Percentiles rank a stretch among this genome's conserved stretches.
These are phyloP conservation scores for Lactuca saligna DNA, from an alignment of 129 eudicot genomes.

Conservation along the genomic window DNA sequence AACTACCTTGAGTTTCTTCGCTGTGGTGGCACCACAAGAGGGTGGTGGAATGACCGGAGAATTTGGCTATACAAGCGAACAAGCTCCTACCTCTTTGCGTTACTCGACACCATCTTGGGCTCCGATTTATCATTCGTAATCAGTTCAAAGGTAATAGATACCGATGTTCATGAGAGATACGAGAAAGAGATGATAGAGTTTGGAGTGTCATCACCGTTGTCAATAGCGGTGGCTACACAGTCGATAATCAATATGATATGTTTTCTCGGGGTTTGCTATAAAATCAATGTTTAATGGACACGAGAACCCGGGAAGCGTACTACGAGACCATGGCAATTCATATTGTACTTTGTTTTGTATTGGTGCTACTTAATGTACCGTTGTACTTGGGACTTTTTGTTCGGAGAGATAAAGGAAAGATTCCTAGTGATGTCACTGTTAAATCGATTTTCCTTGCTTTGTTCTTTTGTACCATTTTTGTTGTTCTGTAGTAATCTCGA, in stretches of 20 bases:
- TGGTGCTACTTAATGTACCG: slow-evolving; percentile 61
- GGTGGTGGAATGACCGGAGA: slow-evolving; percentile 92
- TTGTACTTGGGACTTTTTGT: slow-evolving; percentile 54
- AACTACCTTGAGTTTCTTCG: slow-evolving; percentile 50
- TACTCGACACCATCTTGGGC: slow-evolving; percentile 53
- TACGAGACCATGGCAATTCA: slow-evolving; percentile 46
- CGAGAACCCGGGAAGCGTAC: background rate
- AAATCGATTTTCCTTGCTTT: slow-evolving; percentile 53
- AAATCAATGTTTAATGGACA: slow-evolving; percentile 11
- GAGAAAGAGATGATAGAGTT: slow-evolving; percentile 75
- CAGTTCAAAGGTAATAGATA: slow-evolving; percentile 56
- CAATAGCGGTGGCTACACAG: slow-evolving; percentile 41
- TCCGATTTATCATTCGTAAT: slow-evolving; percentile 50
- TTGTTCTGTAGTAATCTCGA: slow-evolving; percentile 23
- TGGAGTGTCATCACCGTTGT: slow-evolving; percentile 61
- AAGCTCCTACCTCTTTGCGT: slow-evolving; percentile 68
- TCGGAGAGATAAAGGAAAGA: slow-evolving; percentile 66
- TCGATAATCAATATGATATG: slow-evolving; percentile 68
- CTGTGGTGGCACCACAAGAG: slow-evolving; percentile 61
- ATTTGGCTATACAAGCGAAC: slow-evolving; percentile 85
- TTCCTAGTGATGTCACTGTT: slow-evolving; percentile 45
- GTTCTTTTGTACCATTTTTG: slow-evolving; percentile 45
- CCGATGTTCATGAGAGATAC: slow-evolving; percentile 49
- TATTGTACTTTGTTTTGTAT: slow-evolving; percentile 48
- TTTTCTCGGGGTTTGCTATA: slow-evolving; percentile 34